Base-by-base conservation (phyloP, 2,329 filamentous ascomycete genomes). In the Magnaporthiopsis incrustans region DNA sequence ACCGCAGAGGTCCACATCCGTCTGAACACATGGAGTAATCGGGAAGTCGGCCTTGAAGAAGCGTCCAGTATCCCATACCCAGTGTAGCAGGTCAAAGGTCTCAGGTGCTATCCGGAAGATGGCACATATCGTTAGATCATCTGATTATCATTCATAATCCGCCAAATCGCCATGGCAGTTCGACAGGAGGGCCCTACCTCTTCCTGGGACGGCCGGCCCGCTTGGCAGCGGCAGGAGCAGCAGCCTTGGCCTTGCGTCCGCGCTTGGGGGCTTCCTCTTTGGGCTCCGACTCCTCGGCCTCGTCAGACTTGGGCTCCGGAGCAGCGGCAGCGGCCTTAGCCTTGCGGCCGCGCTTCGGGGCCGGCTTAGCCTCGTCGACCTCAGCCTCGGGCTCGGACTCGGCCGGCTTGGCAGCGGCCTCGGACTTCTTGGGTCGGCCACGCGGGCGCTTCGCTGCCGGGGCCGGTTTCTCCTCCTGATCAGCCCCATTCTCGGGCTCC, bases 381-480 rank as follows among this genome's bases (percentile, higher is more conserved):
- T 25, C 50, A 15, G 18, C 18, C 14, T 30, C 61, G 15, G 44
- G 26, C 15, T 57, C 60, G n/a, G 30, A 30, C 30, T 30, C 30
- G 50, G n/a, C 61, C 22, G 44, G 26, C 25, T 63, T 35, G 30
- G 50, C 32, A 22, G 26, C 61, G n/a, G 60, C 14, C 33, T 63
- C 61, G 0, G 53, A 26, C 56, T 63, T 63, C 25, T 35, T 58
- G 8, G 53, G 61, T 26, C 61, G 61, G 4, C 32, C 61, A 18
- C 61, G 61, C 6, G 56, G 30, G 27, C 57, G 35, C 56, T 63
- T 62, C 11, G 56, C 60, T 11, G 60, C 44, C 44, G 44, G 60
- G 33, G 44, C 60, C 26, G 60, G 60, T n/a, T 62, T 56, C n/a
- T 63, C 62, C n/a, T 63, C 62, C 4, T 33, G 30, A 18, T 63